Base-by-base conservation (phyloP, 2,329 filamentous ascomycete genomes). In the Cadophora sp. region DNA sequence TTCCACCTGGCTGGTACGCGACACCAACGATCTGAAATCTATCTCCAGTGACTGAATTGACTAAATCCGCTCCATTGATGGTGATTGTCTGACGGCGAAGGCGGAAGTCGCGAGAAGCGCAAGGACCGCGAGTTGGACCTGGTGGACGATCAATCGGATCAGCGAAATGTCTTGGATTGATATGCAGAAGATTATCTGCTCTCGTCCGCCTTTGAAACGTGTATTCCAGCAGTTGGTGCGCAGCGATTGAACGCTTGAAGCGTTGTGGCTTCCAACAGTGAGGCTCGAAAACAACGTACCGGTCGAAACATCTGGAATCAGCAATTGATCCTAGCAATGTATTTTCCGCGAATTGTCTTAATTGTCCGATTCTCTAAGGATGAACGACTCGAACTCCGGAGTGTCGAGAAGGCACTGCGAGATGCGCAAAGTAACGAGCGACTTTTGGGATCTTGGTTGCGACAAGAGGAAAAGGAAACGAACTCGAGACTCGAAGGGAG, bases 1-100 rank as follows among this genome's bases (percentile, higher is more conserved):
- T 87, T 71, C 89, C 89, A 69, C 88, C 89, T 53, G 89, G 89
- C 78, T 91, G 89, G 80, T 91, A 92, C 76, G 89, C 89, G 73
- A 89, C 84, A 73, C 89, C 89, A 62, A 90, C 84, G 69, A 92
- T 83, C 80, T 91, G 87, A 80, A 91, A 90, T 70, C 84, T 85
- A 75, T 87, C 82, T 69, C 87, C 86, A 26, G 83, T 86, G 68
- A 80, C 79, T 51, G 85, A 81, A 79, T 90, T 88, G 78, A 90
- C 82, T 68, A 91, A 89, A 75, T 88, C 81, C 68, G 82, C 83
- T 72, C 86, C 87, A 67, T 86, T 75, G 69, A 89, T 83, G 68
- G 84, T 82, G 62, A 91, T 83, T 11, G 87, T 79, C 68, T 83
- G 83, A 91, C 86, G 63, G 89, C 89, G 63, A 82, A 80, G 62